Evolutionary conservation across 805 yeast species (phyloP).

Genomic region (Kuraishia ogatae): DNA sequence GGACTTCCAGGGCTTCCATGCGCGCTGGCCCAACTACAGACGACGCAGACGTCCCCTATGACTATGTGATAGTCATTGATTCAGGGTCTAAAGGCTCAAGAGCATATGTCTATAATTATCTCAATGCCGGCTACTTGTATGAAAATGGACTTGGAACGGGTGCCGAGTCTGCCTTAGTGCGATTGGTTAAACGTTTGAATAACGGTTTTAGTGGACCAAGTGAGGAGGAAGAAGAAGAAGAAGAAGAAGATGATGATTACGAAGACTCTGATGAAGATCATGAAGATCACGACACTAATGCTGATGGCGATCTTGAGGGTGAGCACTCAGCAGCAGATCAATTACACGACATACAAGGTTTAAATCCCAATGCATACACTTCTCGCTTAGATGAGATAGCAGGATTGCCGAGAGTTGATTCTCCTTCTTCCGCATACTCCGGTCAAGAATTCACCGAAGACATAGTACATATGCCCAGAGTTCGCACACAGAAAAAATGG

Average conservation of each 20-base stretch:
- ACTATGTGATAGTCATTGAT: conserved; percentile 53
- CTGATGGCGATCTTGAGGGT: conserved; percentile 9
- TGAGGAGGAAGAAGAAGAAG: conserved; percentile 3
- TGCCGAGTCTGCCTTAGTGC: conserved; percentile 4
- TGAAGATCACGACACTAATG: conserved; percentile 30
- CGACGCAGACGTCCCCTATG: conserved; percentile 39
- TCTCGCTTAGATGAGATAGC: conserved; percentile 10
- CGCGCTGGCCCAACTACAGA: conserved; percentile 28
- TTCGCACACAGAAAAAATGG: conserved; percentile 34
- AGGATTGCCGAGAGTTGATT: too few relatives aligned
- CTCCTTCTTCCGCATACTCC: not conserved
- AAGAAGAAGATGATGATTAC: conserved; percentile 10
- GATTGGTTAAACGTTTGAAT: conserved; percentile 11
- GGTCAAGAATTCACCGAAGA: not conserved
- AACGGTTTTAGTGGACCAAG: not conserved
- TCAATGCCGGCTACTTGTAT: conserved; percentile 24
- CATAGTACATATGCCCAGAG: conserved; percentile 18
- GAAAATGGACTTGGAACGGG: conserved; percentile 18
- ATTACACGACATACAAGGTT: conserved; percentile 30
- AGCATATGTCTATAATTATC: conserved; percentile 52
- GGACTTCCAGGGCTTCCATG: not conserved
- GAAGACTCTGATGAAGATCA: conserved; percentile 16
- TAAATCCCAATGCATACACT: conserved; percentile 28
- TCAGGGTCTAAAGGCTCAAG: conserved; percentile 62
- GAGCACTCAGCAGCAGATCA: not conserved